Percentiles rank a stretch among this genome's conserved stretches.
These are phyloP conservation scores for Phytopythium cucurbitacearum DNA, from an alignment of 352 stramenopile species.

Conservation along the genomic window DNA sequence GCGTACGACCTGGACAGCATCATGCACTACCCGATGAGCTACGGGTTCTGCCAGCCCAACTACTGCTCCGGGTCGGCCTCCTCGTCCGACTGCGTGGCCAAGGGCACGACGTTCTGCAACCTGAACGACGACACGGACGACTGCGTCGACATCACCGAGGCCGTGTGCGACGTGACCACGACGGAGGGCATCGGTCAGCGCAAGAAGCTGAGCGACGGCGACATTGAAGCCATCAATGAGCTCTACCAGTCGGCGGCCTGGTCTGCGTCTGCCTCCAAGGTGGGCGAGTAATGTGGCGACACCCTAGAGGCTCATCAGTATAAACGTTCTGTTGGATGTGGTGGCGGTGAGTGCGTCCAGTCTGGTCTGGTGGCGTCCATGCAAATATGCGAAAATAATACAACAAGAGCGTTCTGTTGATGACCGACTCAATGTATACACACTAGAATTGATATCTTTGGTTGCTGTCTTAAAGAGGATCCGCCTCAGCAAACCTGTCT, in stretches of 20 bases:
- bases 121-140: constrained; percentile 56
- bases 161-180: constrained; percentile 46
- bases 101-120: constrained; percentile 62
- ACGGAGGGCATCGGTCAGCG: constrained; percentile 65
- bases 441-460: too few relatives aligned
- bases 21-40: constrained; percentile 79
- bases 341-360: too few relatives aligned
- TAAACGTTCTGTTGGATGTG: too few relatives aligned
- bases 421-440: too few relatives aligned
- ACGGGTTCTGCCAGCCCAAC: constrained; percentile 70
- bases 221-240: constrained; percentile 45
- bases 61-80: constrained; percentile 36
- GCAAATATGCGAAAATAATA: too few relatives aligned
- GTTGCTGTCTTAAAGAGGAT: too few relatives aligned
- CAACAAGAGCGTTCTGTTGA: too few relatives aligned
- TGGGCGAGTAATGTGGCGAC: constrained; percentile 9
- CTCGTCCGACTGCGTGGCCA: constrained; percentile 38
- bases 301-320: too few relatives aligned
- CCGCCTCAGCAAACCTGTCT: too few relatives aligned
- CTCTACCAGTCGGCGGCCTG: constrained; percentile 27
- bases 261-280: constrained; percentile 19
- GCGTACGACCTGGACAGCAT: constrained; percentile 66
- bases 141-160: constrained; percentile 55
- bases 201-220: constrained; percentile 39
- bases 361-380: too few relatives aligned